Evolutionary conservation across 2,329 filamentous ascomycete genomes (phyloP), one percentile per base, ranked within the genome.

Genomic region (Sclerotinia subarctica): DNA sequence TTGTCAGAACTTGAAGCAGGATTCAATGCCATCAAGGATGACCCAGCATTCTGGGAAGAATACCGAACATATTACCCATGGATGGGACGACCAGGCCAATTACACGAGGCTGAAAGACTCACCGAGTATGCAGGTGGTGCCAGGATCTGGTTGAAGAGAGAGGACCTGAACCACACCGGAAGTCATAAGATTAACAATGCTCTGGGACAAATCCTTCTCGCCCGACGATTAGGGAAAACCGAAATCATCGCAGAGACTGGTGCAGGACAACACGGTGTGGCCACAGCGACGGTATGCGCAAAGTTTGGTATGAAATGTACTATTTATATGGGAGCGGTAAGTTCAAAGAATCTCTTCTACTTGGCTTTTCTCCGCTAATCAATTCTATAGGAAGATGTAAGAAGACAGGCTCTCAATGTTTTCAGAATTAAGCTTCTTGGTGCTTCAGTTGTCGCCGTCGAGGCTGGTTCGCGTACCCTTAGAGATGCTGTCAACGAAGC

Each of bases 101-200:
- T 99, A 65, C 95, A 99, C 81, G 82, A 94, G 65, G 95, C 95
- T 1, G 89, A 95, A 74, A 89, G 94, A 65, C 82, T 99, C 72
- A 98, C 94, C 0, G 90, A 96, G 77, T 83, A 94, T 76, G 93
- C 92, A 59, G 93, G 93, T 32, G 95, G 95, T 70, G 94, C 95
- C 60, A 96, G 93, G 77, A 96, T 99, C 82, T 99, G 94, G 90
- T 82, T 99, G 73, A 99, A 99, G 86, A 88, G 95, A 75, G 95
- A 99, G 81, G 95, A 99, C 78, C 83, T 98, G 68, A 98, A 98
- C 81, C 95, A 99, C 79, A 98, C 95, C 11, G 95, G 95, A 73
- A 96, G 92, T 71, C 95, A 99, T 85, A 99, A 99, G 86, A 98
- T 99, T 84, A 99, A 99, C 84, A 99, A 99, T 76, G 95, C 95